Evolutionary conservation across 495 filamentous ascomycete species (phyloP).

Genomic region (Elasticomyces elasticus): DNA sequence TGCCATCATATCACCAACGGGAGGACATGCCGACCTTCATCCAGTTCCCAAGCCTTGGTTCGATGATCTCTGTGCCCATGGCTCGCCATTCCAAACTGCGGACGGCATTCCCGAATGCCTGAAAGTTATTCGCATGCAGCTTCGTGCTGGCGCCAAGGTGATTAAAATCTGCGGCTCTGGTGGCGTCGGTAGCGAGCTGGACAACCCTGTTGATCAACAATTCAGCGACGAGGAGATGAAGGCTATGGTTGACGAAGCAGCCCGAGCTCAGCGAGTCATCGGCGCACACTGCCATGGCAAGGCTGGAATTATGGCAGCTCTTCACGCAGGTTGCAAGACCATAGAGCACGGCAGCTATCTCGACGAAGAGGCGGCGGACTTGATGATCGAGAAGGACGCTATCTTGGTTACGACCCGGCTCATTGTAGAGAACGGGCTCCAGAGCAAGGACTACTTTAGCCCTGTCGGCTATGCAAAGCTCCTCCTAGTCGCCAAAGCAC

Average conservation of each 20-base stretch:
- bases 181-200: slow-evolving; percentile 11
- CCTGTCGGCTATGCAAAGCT: slow-evolving; percentile 6
- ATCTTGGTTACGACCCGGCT: slow-evolving; percentile 14
- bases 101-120: slow-evolving; percentile 21
- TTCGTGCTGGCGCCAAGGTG: slow-evolving; percentile 21
- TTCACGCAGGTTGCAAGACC: slow-evolving; percentile 18
- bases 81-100: slow-evolving; percentile 2
- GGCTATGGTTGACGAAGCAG: slow-evolving; percentile 20
- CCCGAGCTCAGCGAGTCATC: slow-evolving; percentile 9
- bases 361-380: slow-evolving; percentile 16
- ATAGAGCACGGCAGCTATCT: slow-evolving; percentile 21
- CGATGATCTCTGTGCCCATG: slow-evolving; percentile 11
- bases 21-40: slow-evolving; percentile 18
- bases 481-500: slow-evolving; percentile 4
- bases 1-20: slow-evolving; percentile 10
- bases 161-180: slow-evolving; percentile 23
- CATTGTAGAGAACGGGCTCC: slow-evolving; percentile 9
- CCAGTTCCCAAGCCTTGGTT: slow-evolving; percentile 4
- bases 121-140: slow-evolving; percentile 19
- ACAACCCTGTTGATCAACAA: slow-evolving; percentile 14
- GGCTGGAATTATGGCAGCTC: slow-evolving; percentile 14
- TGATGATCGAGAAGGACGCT: slow-evolving; percentile 22
- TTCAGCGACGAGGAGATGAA: slow-evolving; percentile 19
- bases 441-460: slow-evolving; percentile 7
- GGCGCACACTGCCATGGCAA: slow-evolving; percentile 23